phyloP scores from a whole-genome alignment of 2,329 filamentous ascomycete genomes.

The Monosporascus sp. region DNA sequence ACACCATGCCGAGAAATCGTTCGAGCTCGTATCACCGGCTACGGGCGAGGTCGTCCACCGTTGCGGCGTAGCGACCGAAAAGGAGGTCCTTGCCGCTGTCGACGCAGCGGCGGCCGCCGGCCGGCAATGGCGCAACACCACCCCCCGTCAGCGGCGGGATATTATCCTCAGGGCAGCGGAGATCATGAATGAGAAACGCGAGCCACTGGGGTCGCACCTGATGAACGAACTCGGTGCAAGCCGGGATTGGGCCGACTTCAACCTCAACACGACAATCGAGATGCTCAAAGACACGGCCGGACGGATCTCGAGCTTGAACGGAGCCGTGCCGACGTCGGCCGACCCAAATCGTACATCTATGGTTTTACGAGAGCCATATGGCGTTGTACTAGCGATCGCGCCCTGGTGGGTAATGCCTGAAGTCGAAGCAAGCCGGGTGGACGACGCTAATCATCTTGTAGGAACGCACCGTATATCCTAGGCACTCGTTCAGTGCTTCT shows the following conservation, averaged over 20 bases:
- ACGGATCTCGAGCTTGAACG: slow-evolving; percentile 27
- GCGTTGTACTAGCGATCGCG: slow-evolving; percentile 61
- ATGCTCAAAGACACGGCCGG: slow-evolving; percentile 35
- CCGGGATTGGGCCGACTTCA: slow-evolving; percentile 27
- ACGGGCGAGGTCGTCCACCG: slow-evolving; percentile 48
- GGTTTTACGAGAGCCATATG: slow-evolving; percentile 62
- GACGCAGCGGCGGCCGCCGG: slow-evolving; percentile 53
- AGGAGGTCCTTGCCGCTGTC: slow-evolving; percentile 46
- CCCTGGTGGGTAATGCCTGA: slow-evolving; percentile 49
- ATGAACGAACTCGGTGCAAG: slow-evolving; percentile 31
- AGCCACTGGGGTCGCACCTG: slow-evolving; percentile 53
- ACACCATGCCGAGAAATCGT: slow-evolving; percentile 41
- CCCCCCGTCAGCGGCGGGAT: slow-evolving; percentile 50
- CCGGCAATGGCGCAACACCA: slow-evolving; percentile 57
- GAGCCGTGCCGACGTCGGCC: slow-evolving; percentile 25
- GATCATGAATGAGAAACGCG: slow-evolving; percentile 47
- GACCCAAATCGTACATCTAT: slow-evolving; percentile 50
- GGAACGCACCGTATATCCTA: slow-evolving; percentile 41
- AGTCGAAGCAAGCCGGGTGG: not conserved
- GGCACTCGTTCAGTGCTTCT: slow-evolving; percentile 41
- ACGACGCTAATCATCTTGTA: slow-evolving; percentile 13
- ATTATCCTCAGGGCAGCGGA: slow-evolving; percentile 60
- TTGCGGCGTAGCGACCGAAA: slow-evolving; percentile 50
- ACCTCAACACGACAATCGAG: slow-evolving; percentile 27
- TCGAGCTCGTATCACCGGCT: slow-evolving; percentile 52